phyloP scores from a whole-genome alignment of 2,329 filamentous ascomycete species.

The Ophiostoma triangulosporum region DNA sequence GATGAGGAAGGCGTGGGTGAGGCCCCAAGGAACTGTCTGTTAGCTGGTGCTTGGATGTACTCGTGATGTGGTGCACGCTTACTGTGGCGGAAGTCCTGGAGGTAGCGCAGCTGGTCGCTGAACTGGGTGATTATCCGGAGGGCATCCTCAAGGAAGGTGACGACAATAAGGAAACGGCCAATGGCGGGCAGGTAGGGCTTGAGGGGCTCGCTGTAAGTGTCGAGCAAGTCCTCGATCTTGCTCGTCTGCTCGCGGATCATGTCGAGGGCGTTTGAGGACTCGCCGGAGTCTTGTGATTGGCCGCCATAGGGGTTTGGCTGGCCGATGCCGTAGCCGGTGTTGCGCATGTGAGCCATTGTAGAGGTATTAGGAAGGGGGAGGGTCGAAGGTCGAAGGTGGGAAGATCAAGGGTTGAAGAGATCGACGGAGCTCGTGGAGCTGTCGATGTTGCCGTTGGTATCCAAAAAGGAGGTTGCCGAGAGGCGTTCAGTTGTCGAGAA shows the following conservation, averaged over 20 bases:
- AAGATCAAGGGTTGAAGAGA: background rate
- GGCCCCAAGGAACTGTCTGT: constrained; percentile 60
- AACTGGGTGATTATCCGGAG: constrained; percentile 96
- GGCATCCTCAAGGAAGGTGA: constrained; percentile 95
- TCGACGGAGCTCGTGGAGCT: background rate
- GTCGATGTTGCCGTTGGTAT: background rate
- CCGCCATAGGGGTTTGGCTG: constrained; percentile 59
- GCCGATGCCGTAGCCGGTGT: constrained; percentile 73
- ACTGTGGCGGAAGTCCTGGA: constrained; percentile 89
- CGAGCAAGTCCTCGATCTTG: constrained; percentile 93
- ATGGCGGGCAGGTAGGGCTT: constrained; percentile 97
- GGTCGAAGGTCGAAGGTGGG: background rate
- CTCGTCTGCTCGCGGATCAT: constrained; percentile 87
- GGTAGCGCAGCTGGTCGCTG: constrained; percentile 84
- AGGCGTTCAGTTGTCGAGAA: background rate
- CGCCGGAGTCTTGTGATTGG: constrained; percentile 43
- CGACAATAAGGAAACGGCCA: constrained; percentile 93
- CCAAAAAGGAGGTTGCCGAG: background rate
- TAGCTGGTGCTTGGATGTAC: constrained; percentile 3
- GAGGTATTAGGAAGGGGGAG: no score
- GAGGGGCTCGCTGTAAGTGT: constrained; percentile 74
- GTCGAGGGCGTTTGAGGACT: constrained; percentile 70
- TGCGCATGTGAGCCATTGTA: constrained; percentile 37
- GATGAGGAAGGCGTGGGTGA: constrained; percentile 89
- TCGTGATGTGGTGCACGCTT: constrained; percentile 27